Conservation (phyloP, 2,329 filamentous ascomycete species). For the Pestalotiopsis sp. region DNA sequence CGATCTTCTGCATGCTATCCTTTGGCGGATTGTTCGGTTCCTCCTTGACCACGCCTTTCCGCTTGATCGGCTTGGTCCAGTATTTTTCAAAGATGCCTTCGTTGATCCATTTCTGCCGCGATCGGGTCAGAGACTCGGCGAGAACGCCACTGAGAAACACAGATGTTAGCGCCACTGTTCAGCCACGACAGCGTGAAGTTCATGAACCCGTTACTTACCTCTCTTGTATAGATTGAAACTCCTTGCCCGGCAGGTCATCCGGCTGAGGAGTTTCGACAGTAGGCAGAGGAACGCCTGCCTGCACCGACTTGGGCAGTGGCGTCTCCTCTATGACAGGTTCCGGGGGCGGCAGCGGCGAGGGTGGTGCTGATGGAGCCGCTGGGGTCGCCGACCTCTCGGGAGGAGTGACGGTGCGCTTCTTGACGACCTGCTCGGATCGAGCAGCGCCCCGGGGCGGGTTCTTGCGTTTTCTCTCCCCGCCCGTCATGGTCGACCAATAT, state of each 20-base stretch:
- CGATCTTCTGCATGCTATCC: slow-evolving; percentile 73
- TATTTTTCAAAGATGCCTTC: slow-evolving; percentile 77
- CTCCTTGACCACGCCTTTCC: slow-evolving; percentile 66
- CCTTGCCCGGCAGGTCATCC: slow-evolving; percentile 61
- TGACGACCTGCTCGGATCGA: slow-evolving; percentile 61
- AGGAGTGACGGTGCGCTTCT: slow-evolving; percentile 62
- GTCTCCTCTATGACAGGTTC: slow-evolving; percentile 36
- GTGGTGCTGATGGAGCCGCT: slow-evolving; percentile 25
- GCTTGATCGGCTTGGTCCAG: slow-evolving; percentile 74
- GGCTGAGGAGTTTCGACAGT: slow-evolving; percentile 70
- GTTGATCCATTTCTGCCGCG: slow-evolving; percentile 72
- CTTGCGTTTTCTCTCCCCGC: slow-evolving; percentile 73
- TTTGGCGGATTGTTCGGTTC: slow-evolving; percentile 70
- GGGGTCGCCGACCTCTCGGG: slow-evolving; percentile 56
- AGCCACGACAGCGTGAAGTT: neutral
- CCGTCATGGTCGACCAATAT: slow-evolving; percentile 28
- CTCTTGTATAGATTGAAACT: slow-evolving; percentile 75
- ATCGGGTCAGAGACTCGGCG: slow-evolving; percentile 72
- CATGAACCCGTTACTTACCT: slow-evolving; percentile 52
- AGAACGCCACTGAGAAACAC: slow-evolving; percentile 65
- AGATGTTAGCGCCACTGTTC: neutral
- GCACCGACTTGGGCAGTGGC: slow-evolving; percentile 64
- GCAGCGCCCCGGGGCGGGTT: slow-evolving; percentile 65
- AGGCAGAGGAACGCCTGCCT: slow-evolving; percentile 70
- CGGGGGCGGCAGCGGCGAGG: slow-evolving; percentile 36